Base-by-base conservation (phyloP, 192 early-diverging fungal genomes). In the Anaeromyces robustus region DNA sequence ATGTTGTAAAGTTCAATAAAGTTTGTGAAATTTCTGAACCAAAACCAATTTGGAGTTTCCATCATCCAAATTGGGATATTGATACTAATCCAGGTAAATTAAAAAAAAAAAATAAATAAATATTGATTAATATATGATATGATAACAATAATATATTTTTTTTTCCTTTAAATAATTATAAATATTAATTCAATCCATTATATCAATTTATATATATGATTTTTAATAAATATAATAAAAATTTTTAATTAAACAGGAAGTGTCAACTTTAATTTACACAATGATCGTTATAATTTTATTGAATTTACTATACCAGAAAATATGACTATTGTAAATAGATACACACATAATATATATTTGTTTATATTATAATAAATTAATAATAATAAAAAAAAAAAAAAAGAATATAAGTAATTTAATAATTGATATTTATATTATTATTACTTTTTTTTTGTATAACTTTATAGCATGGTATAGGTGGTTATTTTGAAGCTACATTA, bases 1-100 rank as follows among this genome's bases (percentile, higher is more conserved):
- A 96, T 84, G 96, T 99, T n/a, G 98, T 98, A 41, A 96, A 96
- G 87, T 94, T 99, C 83, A 91, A 94, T n/a, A 77, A 81, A 29
- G 80, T 30, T 77, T 30, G 29, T 80, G 80, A 78, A 68, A 68
- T 68, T 68, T 68, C 91, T 2, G 84, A 88, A n/a, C 89, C 95
- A 12, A 84, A 93, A 84, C 80, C 87, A 29, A 84, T 95, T 77
- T 98, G 96, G 96, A 82, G 81, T 17, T 98, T 97, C 85, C 80
- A 87, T 29, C 96, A 97, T 85, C 93, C 94, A n/a, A 87, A 90
- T 81, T 79, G 79, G 30, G 81, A 88, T 2, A 80, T 84, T 26
- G 81, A 80, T 78, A 30, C 80, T 34, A 80, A 87, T 14, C 52
- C 85, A 77, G 86, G 88, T 88, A 80, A 52, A 32, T 29, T 2